Evolutionary conservation across 352 stramenopile genomes (phyloP).

Genomic region (Elongisporangium prolatum): DNA sequence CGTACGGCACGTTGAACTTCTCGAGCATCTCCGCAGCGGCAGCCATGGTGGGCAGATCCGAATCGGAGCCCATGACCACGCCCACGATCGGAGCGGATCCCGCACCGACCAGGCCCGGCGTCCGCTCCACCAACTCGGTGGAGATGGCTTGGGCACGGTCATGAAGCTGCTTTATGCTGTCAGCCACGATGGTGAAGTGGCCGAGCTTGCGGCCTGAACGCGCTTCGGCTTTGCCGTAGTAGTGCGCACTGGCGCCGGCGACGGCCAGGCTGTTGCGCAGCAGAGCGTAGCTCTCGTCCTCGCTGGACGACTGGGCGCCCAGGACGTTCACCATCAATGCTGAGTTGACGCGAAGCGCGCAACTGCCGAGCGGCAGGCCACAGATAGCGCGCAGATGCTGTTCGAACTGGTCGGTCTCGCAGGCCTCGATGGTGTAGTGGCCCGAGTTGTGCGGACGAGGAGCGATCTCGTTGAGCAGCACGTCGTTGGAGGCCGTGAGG

Average conservation of each 20-base stretch:
- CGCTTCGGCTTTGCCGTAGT: constrained; percentile 93
- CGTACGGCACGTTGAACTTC: constrained; percentile 94
- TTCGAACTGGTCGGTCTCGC: constrained; percentile 97
- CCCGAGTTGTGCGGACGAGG: constrained; percentile 98
- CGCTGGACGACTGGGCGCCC: constrained; percentile 45
- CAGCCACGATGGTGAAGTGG: constrained; percentile 94
- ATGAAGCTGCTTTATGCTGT: constrained; percentile 77
- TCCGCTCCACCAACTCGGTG: constrained; percentile 23
- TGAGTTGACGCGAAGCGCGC: constrained; percentile 87
- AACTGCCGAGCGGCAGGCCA: constrained; percentile 92
- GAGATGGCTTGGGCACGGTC: constrained; percentile 61
- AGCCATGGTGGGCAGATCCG: constrained; percentile 96
- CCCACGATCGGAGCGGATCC: constrained; percentile 46
- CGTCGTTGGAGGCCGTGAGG: constrained; percentile 73
- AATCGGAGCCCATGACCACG: constrained; percentile 94
- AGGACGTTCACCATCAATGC: constrained; percentile 92
- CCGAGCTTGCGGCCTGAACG: constrained; percentile 95
- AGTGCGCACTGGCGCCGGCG: constrained; percentile 91
- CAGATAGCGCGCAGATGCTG: constrained; percentile 96
- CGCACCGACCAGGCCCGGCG: background rate
- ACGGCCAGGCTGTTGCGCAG: constrained; percentile 61
- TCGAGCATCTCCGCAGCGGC: constrained; percentile 94
- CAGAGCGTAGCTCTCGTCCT: constrained; percentile 80
- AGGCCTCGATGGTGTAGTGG: constrained; percentile 99
- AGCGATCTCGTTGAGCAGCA: constrained; percentile 97